These are phyloP conservation scores for Syzygium jambos DNA, from an alignment of 345 rosid species.

Conservation along the genomic window DNA sequence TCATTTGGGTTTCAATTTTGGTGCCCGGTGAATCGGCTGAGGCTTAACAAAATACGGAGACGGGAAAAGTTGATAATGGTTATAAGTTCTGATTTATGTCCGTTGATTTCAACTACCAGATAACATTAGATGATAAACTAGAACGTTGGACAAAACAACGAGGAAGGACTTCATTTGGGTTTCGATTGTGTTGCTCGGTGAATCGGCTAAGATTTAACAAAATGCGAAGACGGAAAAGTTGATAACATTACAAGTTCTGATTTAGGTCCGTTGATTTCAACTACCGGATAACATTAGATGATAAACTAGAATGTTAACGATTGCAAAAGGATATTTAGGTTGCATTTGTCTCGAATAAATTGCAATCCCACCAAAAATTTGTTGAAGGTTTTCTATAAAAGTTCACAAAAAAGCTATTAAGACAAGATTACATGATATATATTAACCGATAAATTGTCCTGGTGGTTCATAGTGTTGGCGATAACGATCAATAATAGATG, in stretches of 20 bases:
- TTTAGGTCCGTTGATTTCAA: neutral
- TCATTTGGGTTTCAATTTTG: neutral
- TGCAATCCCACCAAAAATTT: too few species aligned
- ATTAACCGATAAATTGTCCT: neutral
- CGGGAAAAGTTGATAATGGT: neutral
- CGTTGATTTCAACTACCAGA: too few species aligned
- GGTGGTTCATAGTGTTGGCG: neutral
- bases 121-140: neutral
- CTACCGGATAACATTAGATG: neutral
- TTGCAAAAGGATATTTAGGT: neutral
- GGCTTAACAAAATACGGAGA: neutral
- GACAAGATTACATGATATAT: neutral
- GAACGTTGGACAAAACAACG: neutral
- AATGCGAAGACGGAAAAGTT: neutral
- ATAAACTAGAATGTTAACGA: neutral
- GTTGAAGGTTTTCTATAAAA: too few species aligned
- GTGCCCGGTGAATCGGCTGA: neutral
- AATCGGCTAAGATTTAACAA: neutral
- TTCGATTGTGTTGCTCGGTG: neutral
- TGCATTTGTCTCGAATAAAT: too few species aligned
- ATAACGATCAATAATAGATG: neutral
- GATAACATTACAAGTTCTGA: neutral
- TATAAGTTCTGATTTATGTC: neutral
- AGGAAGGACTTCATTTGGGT: neutral
- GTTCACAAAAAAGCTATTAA: too few species aligned